Percentiles rank a stretch among this genome's conserved stretches.
Evolutionary conservation across 2,329 filamentous ascomycete genomes (phyloP).

Genomic region (Diaporthe nobilis): DNA sequence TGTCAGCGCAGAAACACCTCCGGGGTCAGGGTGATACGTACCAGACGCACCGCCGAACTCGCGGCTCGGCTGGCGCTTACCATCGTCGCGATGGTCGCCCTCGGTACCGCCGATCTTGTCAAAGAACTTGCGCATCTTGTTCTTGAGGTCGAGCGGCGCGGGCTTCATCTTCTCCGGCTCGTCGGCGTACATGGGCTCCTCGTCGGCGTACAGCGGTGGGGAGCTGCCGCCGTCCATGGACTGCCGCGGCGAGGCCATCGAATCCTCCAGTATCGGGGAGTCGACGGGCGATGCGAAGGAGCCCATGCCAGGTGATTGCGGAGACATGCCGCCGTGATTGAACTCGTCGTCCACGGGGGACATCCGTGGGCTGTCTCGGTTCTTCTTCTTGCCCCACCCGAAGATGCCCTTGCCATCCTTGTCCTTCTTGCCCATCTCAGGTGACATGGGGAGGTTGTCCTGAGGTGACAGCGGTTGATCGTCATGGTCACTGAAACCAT

Average conservation of each 20-base stretch:
- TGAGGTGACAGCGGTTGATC: background rate
- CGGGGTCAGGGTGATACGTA: background rate
- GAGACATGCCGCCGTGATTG: background rate
- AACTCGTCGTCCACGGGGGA: background rate
- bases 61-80: background rate
- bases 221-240: background rate
- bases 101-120: slow-evolving; percentile 1
- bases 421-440: slow-evolving; percentile 12
- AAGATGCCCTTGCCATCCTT: slow-evolving; percentile 5
- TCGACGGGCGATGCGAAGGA: background rate
- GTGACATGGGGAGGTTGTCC: background rate
- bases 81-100: background rate
- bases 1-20: background rate
- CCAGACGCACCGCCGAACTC: background rate
- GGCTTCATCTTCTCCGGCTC: slow-evolving; percentile 22
- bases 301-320: background rate
- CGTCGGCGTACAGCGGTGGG: background rate
- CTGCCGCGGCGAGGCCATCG: background rate
- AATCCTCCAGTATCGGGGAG: background rate
- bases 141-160: slow-evolving; percentile 9
- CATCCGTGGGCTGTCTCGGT: background rate
- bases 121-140: slow-evolving; percentile 26
- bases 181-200: background rate
- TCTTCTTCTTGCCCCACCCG: background rate
- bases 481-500: background rate